Base-by-base conservation (phyloP, 2,329 filamentous ascomycete genomes). In the Diatrype stigma region DNA sequence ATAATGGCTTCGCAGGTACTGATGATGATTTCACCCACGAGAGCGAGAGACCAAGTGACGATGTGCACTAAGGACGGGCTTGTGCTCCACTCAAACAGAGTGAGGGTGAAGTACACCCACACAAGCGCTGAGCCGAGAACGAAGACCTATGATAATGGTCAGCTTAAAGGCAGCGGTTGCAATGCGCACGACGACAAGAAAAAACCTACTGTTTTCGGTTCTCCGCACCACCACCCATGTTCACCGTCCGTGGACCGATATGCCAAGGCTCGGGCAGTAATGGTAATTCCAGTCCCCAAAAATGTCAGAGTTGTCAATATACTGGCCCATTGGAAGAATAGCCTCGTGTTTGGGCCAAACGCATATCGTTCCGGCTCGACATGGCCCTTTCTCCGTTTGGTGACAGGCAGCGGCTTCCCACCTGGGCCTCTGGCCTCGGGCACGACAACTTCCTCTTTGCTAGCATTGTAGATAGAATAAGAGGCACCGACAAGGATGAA, bases 51-150 rank as follows among this genome's bases (percentile, higher is more conserved):
- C 94, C 94, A 99, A 60, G 90, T 85, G 45, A 87, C 71, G 50
- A 93, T 80, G 70, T 96, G 91, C 48, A 89, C 85, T 45, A 85
- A 75, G 46, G 86, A 92, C 0, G 94, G 94, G 12, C 89, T 89
- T 32, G 90, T 85, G 55, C 82, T 84, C 64, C 87, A 88, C 68
- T 96, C 92, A 62, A 96, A 78, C 51, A 97, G 80, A 28, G 91
- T 91, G 63, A 96, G 87, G 58, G 95, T 79, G 58, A 96, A 81
- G 59, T 96, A 85, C 46, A 89, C 80, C 73, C 95, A 94, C 56
- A 94, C 84, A 75, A 96, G 96, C 58, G 91, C 87, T 42, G 89
- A 87, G 49, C 87, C 90, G 51, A 90, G 81, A 56, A 95, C 77
- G 69, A 95, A 96, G 64, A 96, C 86, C 91, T 96, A 63, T 51